Evolutionary conservation across 306 rosid species (phyloP).

Genomic region (Erythrophleum fordii): DNA sequence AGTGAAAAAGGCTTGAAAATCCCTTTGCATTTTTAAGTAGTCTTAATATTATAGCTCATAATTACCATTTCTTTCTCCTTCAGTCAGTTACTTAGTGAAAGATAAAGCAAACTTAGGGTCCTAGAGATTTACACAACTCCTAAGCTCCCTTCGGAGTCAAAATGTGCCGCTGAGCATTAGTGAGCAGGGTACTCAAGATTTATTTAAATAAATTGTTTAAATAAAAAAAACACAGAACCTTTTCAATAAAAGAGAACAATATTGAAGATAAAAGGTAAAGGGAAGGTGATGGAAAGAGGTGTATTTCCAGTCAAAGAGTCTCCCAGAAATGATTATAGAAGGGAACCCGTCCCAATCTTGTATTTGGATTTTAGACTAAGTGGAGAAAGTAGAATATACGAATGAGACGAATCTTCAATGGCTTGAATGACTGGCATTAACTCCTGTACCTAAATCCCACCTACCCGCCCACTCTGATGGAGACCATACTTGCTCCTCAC

Average conservation of each 20-base stretch:
- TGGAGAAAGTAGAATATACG: no score
- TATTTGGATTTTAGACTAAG: no score
- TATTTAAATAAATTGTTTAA: neutral
- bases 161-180: neutral
- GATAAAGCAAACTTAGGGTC: neutral
- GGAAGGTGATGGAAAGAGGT: neutral
- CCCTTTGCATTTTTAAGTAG: neutral
- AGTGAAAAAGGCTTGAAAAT: neutral
- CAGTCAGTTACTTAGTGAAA: neutral
- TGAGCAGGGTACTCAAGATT: neutral
- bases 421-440: no score
- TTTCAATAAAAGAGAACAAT: neutral
- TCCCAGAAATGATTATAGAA: neutral
- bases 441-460: no score
- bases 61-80: neutral
- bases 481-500: neutral
- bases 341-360: no score
- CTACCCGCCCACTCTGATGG: no score
- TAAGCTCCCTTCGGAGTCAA: neutral
- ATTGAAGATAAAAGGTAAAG: neutral
- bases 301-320: neutral
- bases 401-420: no score
- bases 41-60: neutral
- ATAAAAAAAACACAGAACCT: neutral
- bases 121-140: neutral